These are phyloP conservation scores for Clonostachys solani DNA, from an alignment of 2,329 filamentous ascomycete species.

Conservation along the genomic window DNA sequence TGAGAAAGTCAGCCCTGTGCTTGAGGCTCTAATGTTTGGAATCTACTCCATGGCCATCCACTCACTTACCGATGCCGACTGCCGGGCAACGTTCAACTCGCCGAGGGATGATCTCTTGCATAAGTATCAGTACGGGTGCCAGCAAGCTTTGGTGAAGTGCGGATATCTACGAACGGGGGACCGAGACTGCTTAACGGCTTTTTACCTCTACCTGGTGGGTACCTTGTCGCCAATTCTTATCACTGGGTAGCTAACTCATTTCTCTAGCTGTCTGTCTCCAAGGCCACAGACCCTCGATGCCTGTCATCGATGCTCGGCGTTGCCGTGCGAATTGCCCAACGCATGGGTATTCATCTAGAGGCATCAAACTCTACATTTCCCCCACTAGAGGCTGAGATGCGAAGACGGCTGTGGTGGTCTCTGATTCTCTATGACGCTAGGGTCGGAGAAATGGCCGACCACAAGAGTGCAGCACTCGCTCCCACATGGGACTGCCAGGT, in stretches of 20 bases:
- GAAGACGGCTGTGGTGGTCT: conserved; percentile 65
- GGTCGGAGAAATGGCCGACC: conserved; percentile 44
- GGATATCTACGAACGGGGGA: conserved; percentile 44
- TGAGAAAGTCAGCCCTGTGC: conserved; percentile 46
- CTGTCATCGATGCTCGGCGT: conserved; percentile 47
- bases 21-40: conserved; percentile 59
- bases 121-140: conserved; percentile 41
- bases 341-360: conserved; percentile 63
- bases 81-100: conserved; percentile 32
- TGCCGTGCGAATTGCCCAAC: conserved; percentile 59
- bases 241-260: conserved; percentile 45
- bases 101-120: conserved; percentile 32
- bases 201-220: conserved; percentile 51
- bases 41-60: conserved; percentile 62
- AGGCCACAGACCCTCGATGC: conserved; percentile 39
- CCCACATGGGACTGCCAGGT: conserved; percentile 53
- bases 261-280: conserved; percentile 39
- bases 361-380: conserved; percentile 50
- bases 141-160: conserved; percentile 48
- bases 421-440: conserved; percentile 49
- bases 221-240: conserved; percentile 32
- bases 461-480: conserved; percentile 55
- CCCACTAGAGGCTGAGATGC: conserved; percentile 64
- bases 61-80: conserved; percentile 52
- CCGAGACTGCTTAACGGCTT: conserved; percentile 49